Base-by-base conservation (phyloP, 2,329 filamentous ascomycete genomes). In the Ascochyta koolunga region DNA sequence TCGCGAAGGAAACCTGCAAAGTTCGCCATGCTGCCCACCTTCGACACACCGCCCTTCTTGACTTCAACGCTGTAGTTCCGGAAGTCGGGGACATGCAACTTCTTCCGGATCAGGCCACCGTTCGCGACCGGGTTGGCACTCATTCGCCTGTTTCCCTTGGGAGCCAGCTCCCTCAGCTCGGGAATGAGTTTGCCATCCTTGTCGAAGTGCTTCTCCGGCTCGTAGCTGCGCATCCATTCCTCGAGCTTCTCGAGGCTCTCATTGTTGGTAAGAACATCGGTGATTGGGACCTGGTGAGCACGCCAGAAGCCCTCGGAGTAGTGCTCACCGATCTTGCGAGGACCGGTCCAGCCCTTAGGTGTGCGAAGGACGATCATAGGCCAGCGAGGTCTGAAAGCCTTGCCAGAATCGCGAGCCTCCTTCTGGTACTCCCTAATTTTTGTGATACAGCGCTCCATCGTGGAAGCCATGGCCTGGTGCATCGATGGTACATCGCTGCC, bases 401-500 rank as follows among this genome's bases (percentile, higher is more conserved):
- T 87, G 58, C 86, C 85, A 0, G 85, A 86, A 3, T 89, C 85
- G 38, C 89, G 86, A 19, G 88, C 88, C 70, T 90, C 76, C 73
- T 89, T 88, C 72, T 92, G 89, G 66, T 84, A 85, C 54, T 81
- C 79, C 50, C 78, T 80, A 68, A 93, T 93, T 68, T 91, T 86
- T 15, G 80, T 72, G 16, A 93, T 84, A 66, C 87, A 90, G 61
- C 85, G 82, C 71, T 93, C 89, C 24, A 93, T 77, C 0, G 89
- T 92, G 37, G 84, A 83, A 11, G 89, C 89, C 89, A 92, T 92
- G 51, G 89, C 89, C 72, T 92, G 89, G 68, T 92, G 88, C 89
- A 93, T 92, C 39, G 82, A 83, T 29, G 89, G 82, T 24, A 89
- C 68, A 47, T 93, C 89, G 59, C 86, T 85, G 42, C 89, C 89